Evolutionary conservation across 495 filamentous ascomycete species (phyloP), one percentile per base, ranked within the genome.

Genomic region (Stereocaulon alpinum): DNA sequence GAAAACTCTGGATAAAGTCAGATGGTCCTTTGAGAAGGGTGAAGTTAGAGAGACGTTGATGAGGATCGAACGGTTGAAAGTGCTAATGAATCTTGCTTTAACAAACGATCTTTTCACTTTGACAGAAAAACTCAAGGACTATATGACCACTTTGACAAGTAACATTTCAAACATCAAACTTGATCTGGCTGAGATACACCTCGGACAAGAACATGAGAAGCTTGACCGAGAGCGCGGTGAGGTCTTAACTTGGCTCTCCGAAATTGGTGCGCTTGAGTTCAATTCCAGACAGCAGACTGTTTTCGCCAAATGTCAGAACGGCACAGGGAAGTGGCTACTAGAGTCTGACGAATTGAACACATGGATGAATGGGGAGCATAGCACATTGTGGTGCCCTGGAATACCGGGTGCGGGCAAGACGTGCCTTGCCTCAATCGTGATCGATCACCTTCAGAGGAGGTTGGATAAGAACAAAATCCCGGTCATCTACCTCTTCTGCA

Each of bases 361-460:
- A 45, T 61, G 51, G 59, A 37, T 15, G 40, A 17, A 5, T 47
- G 47, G 42, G 17, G 27, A 55, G 10, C 11, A 47, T 6, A 27
- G 15, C 17, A 29, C 52, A 5, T 24, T 61, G 43, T 61, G 51
- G 59, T 61, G 59, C 24, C 52, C 40, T 0, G 59, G 59, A 37
- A 56, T 61, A 6, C 59, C 59, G 3, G 59, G 59, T 0, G 59
- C 52, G 15, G 59, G 59, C 2, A 61, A 61, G 30, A 61, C 59
- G 14, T 50, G 44, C 34, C 50, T 61, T 18, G 56, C 55, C 32
- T 41, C 70, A n/a, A 68, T 71, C 20, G 56, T 64, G 7, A 63
- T 73, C n/a, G 60, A 73, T 43, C 54, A 71, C 30, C 64, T 74
- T 4, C 41, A 43, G 45, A 34, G 41, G 20, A 47, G 37, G 27